Evolutionary conservation across 2,329 filamentous ascomycete genomes (phyloP).

Genomic region (Pseudogymnoascus sp.): DNA sequence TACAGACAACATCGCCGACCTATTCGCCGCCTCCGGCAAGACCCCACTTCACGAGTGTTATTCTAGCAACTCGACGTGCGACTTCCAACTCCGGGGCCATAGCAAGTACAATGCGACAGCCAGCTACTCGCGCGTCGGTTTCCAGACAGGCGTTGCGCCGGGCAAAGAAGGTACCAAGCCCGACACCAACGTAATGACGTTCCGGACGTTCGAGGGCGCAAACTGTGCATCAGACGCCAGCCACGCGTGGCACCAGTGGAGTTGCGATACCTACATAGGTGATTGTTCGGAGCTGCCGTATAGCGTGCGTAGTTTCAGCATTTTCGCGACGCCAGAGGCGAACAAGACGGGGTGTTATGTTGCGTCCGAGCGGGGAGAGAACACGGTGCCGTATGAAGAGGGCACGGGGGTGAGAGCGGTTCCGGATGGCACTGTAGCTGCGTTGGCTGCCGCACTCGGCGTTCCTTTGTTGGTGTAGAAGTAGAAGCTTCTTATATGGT

Average conservation of each 20-base stretch:
- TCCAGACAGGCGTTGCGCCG: background rate
- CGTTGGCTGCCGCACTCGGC: background rate
- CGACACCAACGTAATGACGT: background rate
- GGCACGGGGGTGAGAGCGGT: background rate
- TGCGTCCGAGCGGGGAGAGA: background rate
- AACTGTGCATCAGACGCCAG: background rate
- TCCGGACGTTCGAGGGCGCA: background rate
- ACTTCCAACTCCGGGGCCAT: background rate
- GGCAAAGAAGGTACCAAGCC: background rate
- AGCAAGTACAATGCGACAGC: background rate
- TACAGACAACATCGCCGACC: background rate
- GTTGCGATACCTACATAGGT: background rate
- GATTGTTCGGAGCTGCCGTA: background rate
- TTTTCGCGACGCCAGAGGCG: background rate
- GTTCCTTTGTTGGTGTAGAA: background rate
- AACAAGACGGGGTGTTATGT: background rate
- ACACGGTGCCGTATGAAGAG: background rate
- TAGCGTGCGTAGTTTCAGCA: background rate
- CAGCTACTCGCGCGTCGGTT: background rate
- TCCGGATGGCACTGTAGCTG: background rate
- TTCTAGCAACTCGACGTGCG: background rate
- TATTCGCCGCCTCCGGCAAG: background rate
- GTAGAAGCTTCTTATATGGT: background rate
- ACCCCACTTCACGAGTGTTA: background rate
- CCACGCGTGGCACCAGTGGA: background rate